phyloP scores from a whole-genome alignment of 2,329 filamentous ascomycete species.

The Fusarium equiseti region DNA sequence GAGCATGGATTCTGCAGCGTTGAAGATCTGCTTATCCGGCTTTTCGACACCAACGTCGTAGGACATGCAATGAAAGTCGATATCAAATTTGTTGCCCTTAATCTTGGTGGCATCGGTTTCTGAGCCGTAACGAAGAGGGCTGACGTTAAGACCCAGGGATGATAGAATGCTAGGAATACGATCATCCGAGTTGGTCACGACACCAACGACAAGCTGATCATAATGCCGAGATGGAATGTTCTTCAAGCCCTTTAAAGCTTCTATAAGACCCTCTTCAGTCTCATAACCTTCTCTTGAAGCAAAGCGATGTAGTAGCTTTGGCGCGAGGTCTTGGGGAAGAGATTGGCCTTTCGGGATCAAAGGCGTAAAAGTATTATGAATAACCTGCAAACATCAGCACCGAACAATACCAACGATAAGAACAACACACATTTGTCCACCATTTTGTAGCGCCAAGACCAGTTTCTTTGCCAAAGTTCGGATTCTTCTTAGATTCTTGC shows the following conservation, averaged over 20 bases:
- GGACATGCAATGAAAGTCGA: conserved; percentile 58
- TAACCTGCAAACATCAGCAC: conserved; percentile 27
- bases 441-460: conserved; percentile 35
- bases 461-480: conserved; percentile 38
- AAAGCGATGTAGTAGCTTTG: conserved; percentile 29
- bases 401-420: fast-evolving
- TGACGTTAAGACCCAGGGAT: conserved; percentile 27
- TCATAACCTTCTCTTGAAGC: conserved; percentile 31
- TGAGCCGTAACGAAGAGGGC: conserved; percentile 26
- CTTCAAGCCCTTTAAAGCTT: conserved; percentile 10
- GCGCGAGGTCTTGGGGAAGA: conserved; percentile 29
- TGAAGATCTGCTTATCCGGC: conserved; percentile 67
- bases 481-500: conserved; percentile 28
- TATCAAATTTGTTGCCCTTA: neutral
- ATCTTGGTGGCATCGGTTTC: neutral
- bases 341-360: conserved; percentile 1
- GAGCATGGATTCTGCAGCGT: conserved; percentile 61
- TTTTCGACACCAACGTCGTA: conserved; percentile 73
- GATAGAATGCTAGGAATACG: conserved; percentile 39
- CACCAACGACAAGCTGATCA: conserved; percentile 30
- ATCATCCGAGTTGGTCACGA: conserved; percentile 42
- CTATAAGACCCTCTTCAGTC: conserved; percentile 12
- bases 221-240: neutral
- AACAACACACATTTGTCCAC: conserved; percentile 38
- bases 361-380: conserved; percentile 35